These are phyloP conservation scores for Spizellomyces sp. DNA, from an alignment of 192 early-diverging fungal species.

Conservation along the genomic window DNA sequence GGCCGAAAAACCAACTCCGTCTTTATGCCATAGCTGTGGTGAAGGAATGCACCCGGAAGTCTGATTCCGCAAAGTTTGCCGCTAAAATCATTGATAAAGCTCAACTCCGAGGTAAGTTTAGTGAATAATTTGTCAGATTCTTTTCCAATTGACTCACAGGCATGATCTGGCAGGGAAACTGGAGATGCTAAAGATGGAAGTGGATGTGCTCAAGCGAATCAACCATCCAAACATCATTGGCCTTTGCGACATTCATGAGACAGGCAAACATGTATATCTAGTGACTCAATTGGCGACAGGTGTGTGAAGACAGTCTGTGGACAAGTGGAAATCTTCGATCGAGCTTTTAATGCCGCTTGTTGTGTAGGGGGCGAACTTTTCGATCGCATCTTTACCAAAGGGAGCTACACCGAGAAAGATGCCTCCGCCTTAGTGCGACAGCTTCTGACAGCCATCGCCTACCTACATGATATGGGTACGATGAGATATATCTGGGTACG, in stretches of 20 bases:
- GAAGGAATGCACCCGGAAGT: constrained; percentile 63
- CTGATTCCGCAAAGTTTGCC: constrained; percentile 62
- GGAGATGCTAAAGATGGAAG: constrained; percentile 66
- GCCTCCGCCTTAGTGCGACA: constrained; percentile 46
- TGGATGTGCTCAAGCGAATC: constrained; percentile 68
- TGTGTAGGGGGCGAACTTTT: constrained; percentile 58
- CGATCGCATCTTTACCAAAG: constrained; percentile 53
- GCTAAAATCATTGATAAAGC: constrained; percentile 76
- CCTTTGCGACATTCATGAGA: constrained; percentile 49
- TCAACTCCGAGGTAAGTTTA: constrained; percentile 33
- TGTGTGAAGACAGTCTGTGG: not conserved
- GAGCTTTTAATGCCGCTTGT: not conserved
- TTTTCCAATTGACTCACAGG: too few relatives aligned
- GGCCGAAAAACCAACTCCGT: constrained; percentile 43
- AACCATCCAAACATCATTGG: constrained; percentile 46
- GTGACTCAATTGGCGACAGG: constrained; percentile 56
- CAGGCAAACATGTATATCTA: constrained; percentile 38
- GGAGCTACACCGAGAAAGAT: constrained; percentile 54
- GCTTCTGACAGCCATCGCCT: constrained; percentile 50
- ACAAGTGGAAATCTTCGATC: not conserved
- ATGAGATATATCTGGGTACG: not conserved
- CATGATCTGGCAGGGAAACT: constrained; percentile 50
- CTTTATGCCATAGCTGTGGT: constrained; percentile 66
- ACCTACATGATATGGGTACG: constrained; percentile 42
- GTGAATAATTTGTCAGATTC: not conserved